Evolutionary conservation across 2,329 filamentous ascomycete species (phyloP).

Genomic region (Stagonosporopsis vannaccii): DNA sequence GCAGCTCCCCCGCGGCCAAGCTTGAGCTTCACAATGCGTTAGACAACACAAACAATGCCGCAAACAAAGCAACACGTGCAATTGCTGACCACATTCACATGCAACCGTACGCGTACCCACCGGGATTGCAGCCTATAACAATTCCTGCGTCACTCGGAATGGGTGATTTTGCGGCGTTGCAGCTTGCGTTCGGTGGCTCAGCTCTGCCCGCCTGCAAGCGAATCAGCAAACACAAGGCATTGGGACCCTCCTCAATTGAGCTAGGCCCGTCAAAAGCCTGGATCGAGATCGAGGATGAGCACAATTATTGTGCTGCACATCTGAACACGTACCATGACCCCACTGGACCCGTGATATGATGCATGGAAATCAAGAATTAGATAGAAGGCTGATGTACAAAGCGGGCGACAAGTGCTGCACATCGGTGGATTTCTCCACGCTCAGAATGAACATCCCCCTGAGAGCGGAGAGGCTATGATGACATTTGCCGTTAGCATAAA

Average conservation of each 20-base stretch:
- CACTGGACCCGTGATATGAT: constrained; percentile 14
- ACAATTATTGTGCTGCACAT: constrained; percentile 6
- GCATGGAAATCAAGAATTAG: constrained; percentile 7
- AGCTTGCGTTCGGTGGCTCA: constrained; percentile 14
- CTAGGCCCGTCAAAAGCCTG: constrained; percentile 5
- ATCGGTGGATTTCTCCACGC: constrained; percentile 8
- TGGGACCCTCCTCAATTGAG: constrained; percentile 13
- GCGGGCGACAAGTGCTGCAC: constrained; percentile 12
- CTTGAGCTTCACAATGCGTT: constrained; percentile 5
- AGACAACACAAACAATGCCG: constrained; percentile 14
- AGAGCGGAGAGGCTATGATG: constrained; percentile 5
- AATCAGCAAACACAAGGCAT: constrained; percentile 15
- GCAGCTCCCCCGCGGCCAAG: constrained; percentile 14
- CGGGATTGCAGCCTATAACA: neutral
- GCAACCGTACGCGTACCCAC: neutral
- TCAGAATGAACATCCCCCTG: neutral
- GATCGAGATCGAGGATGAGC: constrained; percentile 16
- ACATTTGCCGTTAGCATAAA: constrained; percentile 3
- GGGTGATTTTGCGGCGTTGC: neutral
- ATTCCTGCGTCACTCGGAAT: constrained; percentile 1
- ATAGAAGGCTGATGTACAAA: constrained; percentile 16
- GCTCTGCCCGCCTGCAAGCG: constrained; percentile 11
- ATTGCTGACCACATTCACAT: constrained; percentile 7
- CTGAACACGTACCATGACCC: constrained; percentile 4
- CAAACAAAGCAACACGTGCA: constrained; percentile 14